Percentiles rank a stretch among this genome's conserved stretches.
phyloP scores from a whole-genome alignment of 345 rosid species.

The Cardiospermum halicacabum region DNA sequence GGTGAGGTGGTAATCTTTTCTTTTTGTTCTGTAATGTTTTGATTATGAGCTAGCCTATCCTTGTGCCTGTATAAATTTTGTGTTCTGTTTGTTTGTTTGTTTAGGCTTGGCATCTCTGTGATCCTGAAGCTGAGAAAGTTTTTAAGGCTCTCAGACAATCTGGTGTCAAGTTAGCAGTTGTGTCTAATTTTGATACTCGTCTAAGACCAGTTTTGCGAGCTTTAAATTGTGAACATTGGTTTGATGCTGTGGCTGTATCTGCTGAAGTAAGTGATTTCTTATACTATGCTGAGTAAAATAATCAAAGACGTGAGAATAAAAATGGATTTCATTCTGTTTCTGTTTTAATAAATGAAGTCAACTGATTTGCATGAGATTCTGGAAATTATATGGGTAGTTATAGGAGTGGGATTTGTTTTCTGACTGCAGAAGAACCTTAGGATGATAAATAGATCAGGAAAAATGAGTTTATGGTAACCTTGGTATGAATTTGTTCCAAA shows the following conservation, averaged over 20 bases:
- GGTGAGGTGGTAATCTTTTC: conserved; percentile 31
- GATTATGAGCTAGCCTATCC: conserved; percentile 3
- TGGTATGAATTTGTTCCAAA: background rate
- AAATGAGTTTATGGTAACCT: background rate
- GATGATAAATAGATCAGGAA: background rate
- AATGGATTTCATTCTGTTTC: background rate
- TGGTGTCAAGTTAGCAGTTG: conserved; percentile 84
- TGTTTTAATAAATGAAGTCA: background rate
- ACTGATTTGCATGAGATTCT: background rate
- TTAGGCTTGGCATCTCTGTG: conserved; percentile 98
- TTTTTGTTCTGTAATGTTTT: background rate
- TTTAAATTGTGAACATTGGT: conserved; percentile 86
- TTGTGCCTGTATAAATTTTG: background rate
- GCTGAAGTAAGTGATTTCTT: conserved; percentile 64
- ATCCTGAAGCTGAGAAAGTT: conserved; percentile 84
- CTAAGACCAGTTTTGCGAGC: conserved; percentile 79
- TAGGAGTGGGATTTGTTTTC: background rate
- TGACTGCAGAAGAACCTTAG: background rate
- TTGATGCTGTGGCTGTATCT: conserved; percentile 94
- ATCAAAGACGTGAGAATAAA: background rate
- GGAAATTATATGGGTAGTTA: background rate
- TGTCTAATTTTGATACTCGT: conserved; percentile 95
- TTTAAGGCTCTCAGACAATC: conserved; percentile 72
- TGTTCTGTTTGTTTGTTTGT: background rate
- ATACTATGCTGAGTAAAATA: background rate